Percentiles rank a stretch among this genome's conserved stretches.
Conservation (phyloP, 2,329 filamentous ascomycete species). For the Erysiphe pisi region DNA sequence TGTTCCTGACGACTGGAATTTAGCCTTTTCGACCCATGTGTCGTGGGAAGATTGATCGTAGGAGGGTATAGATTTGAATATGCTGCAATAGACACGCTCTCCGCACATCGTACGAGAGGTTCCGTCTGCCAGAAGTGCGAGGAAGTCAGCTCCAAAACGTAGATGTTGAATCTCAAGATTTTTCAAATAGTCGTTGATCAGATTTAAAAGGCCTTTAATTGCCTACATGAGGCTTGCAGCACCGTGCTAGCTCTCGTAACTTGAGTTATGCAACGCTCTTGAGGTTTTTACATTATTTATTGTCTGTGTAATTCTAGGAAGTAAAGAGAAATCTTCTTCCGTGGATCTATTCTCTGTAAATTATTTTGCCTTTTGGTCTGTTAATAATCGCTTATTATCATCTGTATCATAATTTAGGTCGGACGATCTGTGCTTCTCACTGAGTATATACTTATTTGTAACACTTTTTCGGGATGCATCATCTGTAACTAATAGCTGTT, state of each 20-base stretch:
- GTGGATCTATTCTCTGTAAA: background rate
- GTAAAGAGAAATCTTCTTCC: background rate
- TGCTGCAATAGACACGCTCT: too few species aligned
- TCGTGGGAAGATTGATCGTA: background rate
- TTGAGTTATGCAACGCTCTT: too few species aligned
- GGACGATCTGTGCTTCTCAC: background rate
- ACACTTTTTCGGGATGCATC: background rate
- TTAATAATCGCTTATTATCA: background rate
- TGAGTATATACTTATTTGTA: background rate
- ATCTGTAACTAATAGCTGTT: background rate
- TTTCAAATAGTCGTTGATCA: slow-evolving; percentile 11
- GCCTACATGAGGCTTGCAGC: slow-evolving; percentile 7
- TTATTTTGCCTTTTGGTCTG: background rate
- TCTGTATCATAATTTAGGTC: background rate
- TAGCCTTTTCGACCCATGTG: background rate
- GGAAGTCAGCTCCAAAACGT: background rate
- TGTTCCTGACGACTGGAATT: background rate
- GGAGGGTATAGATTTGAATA: too few species aligned
- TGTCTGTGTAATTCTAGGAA: background rate
- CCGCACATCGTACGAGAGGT: too few species aligned
- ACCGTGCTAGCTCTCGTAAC: background rate
- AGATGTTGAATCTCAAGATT: slow-evolving; percentile 3
- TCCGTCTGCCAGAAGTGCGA: slow-evolving; percentile 22
- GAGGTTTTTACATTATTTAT: background rate
- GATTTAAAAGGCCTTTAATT: slow-evolving; percentile 21